Percentiles rank a stretch among this genome's conserved stretches.
phyloP scores from a whole-genome alignment of 164 flowering plant species.

The Kingdonia uniflora region DNA sequence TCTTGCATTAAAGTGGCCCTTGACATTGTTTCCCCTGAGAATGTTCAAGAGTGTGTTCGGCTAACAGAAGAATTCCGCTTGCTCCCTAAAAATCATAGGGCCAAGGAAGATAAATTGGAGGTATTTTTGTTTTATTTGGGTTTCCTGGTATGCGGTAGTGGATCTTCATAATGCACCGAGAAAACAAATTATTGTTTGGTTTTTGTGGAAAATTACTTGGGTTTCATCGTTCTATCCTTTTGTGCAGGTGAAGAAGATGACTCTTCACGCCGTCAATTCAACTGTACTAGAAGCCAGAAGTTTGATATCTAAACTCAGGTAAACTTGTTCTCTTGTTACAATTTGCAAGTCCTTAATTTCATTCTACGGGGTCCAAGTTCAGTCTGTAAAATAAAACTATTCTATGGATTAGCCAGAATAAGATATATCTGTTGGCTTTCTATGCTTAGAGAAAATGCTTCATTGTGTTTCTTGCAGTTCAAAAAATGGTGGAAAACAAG shows the following conservation, averaged over 20 bases:
- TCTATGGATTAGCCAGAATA: too few species aligned
- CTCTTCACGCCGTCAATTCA: constrained; percentile 25
- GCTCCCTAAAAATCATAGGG: constrained; percentile 38
- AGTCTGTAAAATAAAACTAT: too few species aligned
- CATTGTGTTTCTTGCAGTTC: not conserved
- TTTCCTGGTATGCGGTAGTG: not conserved
- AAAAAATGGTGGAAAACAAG: not conserved
- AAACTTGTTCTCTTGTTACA: not conserved
- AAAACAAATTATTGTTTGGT: not conserved
- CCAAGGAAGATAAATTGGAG: constrained; percentile 48
- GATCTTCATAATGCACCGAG: not conserved
- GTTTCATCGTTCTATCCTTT: not conserved
- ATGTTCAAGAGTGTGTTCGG: constrained; percentile 33
- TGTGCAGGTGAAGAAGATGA: constrained; percentile 39
- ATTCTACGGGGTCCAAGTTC: too few species aligned
- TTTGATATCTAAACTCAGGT: constrained; percentile 17
- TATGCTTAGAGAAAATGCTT: too few species aligned
- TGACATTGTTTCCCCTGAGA: constrained; percentile 47
- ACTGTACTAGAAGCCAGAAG: constrained; percentile 23
- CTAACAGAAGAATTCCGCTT: constrained; percentile 37
- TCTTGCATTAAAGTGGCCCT: constrained; percentile 45
- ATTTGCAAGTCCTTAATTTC: too few species aligned
- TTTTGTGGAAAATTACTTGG: not conserved
- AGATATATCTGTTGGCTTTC: too few species aligned
- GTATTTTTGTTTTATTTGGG: constrained; percentile 12